These are phyloP conservation scores for Tetrahymena malaccensis DNA, from an alignment of 73 alveolate genomes.

Conservation along the genomic window DNA sequence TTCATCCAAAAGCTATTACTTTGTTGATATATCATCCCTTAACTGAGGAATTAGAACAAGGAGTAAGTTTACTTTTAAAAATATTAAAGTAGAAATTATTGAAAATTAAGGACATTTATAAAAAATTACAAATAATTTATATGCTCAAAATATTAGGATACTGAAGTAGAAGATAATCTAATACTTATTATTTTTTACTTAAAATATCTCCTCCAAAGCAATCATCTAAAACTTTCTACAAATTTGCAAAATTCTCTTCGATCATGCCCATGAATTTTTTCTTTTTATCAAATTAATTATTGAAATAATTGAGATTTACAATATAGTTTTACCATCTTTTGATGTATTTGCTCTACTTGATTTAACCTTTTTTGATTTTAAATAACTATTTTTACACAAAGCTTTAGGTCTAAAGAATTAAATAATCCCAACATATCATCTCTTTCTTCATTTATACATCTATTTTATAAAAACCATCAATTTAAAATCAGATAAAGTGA, in stretches of 20 bases:
- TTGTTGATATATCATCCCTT: neutral
- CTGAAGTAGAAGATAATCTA: neutral
- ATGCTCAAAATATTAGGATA: neutral
- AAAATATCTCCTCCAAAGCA: neutral
- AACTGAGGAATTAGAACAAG: neutral
- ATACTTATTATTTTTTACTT: neutral
- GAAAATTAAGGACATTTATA: neutral
- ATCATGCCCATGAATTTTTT: neutral
- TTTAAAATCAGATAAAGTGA: neutral
- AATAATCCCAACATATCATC: neutral
- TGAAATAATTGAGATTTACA: neutral
- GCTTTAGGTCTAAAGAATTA: neutral
- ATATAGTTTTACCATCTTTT: neutral
- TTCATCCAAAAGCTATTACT: neutral
- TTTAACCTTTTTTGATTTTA: neutral
- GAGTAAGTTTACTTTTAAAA: neutral
- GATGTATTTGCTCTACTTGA: neutral
- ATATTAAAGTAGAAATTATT: neutral
- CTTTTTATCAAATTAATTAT: neutral
- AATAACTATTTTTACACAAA: neutral
- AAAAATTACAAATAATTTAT: neutral
- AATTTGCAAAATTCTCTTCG: neutral
- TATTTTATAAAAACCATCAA: neutral
- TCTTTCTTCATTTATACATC: neutral
- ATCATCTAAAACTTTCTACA: neutral